Evolutionary conservation across 1,284 basidiomycete genomes (phyloP).

Genomic region (Fistulinella cinereoalba): DNA sequence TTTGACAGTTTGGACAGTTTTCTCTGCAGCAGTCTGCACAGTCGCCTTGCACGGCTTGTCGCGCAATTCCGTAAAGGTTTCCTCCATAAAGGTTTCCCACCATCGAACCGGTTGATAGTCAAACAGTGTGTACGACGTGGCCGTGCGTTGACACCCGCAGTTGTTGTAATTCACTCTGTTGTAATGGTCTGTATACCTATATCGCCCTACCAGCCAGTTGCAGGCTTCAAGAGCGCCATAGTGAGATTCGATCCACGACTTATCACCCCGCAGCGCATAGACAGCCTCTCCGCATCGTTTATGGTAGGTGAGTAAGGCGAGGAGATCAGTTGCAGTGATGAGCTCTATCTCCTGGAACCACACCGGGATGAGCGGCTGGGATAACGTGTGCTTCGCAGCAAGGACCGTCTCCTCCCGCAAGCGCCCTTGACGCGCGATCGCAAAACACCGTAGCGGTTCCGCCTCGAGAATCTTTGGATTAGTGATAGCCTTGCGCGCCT

Average conservation of each 20-base stretch:
- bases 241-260: slow-evolving; percentile 16
- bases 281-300: slow-evolving; percentile 10
- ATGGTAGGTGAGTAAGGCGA: slow-evolving; percentile 20
- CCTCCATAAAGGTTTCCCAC: slow-evolving; percentile 16
- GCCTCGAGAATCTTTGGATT: slow-evolving; percentile 13
- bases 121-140: neutral
- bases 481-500: slow-evolving; percentile 10
- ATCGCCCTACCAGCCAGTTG: slow-evolving; percentile 10
- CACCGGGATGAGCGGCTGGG: slow-evolving; percentile 14
- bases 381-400: slow-evolving; percentile 18
- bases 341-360: slow-evolving; percentile 18
- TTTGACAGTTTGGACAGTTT: slow-evolving; percentile 5
- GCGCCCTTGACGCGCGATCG: slow-evolving; percentile 9
- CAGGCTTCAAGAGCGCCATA: neutral
- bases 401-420: slow-evolving; percentile 11
- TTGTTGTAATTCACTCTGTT: neutral
- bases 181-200: too few species aligned
- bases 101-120: slow-evolving; percentile 1
- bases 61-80: neutral
- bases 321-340: slow-evolving; percentile 16
- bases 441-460: slow-evolving; percentile 15
- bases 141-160: slow-evolving; percentile 4
- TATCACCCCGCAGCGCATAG: slow-evolving; percentile 5
- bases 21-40: slow-evolving; percentile 2
- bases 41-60: slow-evolving; percentile 17